Evolutionary conservation across 371 early-diverging fungal genomes (phyloP), one percentile per base, ranked within the genome.

Genomic region (Vittaforma corneae): DNA sequence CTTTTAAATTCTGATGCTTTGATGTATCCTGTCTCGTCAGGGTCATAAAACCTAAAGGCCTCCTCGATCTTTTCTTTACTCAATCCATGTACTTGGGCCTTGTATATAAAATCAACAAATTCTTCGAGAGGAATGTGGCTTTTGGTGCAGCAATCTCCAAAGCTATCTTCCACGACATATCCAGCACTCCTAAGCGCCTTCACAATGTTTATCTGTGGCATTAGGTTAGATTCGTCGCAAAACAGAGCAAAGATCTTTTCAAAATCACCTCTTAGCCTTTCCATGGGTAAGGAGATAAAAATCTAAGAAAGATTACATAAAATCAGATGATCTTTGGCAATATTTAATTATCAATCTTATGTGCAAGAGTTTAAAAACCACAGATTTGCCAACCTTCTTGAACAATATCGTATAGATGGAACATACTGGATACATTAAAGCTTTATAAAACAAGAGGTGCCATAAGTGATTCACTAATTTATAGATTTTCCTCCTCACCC

Each of bases 11-110:
- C 48, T 22, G 46, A 53, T 42, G 68, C 58, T 44, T 55, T 52
- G 11, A 74, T 45, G 35, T 64, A 63, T 0, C 72, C 72, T 14
- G 69, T 71, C 20, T 67, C 59, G 20, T 68, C 60, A n/a, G 38
- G 18, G 47, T 72, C 70, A 11, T 66, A 50, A 4, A 30, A 51
- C 35, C 58, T 32, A 29, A 77, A 72, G 38, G 69, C 70, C 16
- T 65, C 56, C 28, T 52, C 29, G 5, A 74, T 50, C 14, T 69
- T 65, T 1, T 73, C 74, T 35, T 47, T 56, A 11, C 67, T 29
- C 11, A 68, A 37, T 28, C n/a, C n/a, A 16, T 24, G 5, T 9
- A 58, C 54, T 22, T 30, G 11, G 4, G 47, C 6, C 5, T 62
- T 28, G 5, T 33, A 16, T 24, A 62, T 14, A 47, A 26, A 47